Base-by-base conservation (phyloP, 306 rosid genomes). In the Mimosa pudica region DNA sequence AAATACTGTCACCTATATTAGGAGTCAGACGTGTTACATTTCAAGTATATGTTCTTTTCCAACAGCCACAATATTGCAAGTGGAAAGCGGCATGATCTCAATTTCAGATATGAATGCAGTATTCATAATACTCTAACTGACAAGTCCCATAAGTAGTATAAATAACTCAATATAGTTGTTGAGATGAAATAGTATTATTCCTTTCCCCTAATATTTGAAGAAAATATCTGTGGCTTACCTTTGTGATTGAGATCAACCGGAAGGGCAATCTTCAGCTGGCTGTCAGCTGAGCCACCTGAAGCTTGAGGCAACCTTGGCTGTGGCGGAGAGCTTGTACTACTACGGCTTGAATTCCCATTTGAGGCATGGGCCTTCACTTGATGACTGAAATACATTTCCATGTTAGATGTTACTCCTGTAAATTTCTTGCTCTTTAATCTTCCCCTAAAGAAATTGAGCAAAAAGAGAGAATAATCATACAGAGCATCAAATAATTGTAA, bases 171-270 rank as follows among this genome's bases (percentile, higher is more conserved):
- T 67, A 42, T 64, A 70, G 38, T 52, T 77, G 64, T 61, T 32
- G 10, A 33, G 45, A 41, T 64, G 32, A 66, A 36, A 74, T 44
- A 68, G 18, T 10, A 55, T 3, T 14, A 36, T 2, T n/a, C 36
- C 20, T 85, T 33, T 70, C 58, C 71, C 30, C 47, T 60, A 65
- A 24, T 6, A 77, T 36, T 71, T 73, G 54, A 75, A 74, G 64
- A 44, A 70, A 66, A 78, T 32, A 44, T 73, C 24, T 52, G 70
- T 24, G 54, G 84, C 89, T 80, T 57, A 93, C 99, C 92, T 73
- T 91, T 88, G 83, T 93, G 92, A 71, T 96, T 91, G 82, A 96
- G 96, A 89, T 93, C 97, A 83, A 91, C 89, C 69, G 94, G 92
- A 77, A 90, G 90, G 81, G 83, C 58, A 83, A 81, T 80, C 79